phyloP scores from a whole-genome alignment of 345 rosid species.

The Linum lewisii region DNA sequence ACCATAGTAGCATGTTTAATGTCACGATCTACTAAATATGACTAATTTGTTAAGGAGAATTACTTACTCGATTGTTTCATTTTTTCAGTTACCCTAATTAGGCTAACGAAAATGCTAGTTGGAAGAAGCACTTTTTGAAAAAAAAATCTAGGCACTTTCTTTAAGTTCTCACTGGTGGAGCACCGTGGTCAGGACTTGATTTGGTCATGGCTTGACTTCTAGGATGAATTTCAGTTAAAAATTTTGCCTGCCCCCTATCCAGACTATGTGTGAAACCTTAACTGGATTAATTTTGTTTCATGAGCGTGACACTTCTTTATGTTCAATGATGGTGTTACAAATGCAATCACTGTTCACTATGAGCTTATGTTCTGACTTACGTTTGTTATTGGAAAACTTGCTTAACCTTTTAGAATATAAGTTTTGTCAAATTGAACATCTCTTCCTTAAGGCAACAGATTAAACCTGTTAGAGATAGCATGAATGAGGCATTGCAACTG shows the following conservation, averaged over 20 bases:
- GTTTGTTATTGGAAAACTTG: background rate
- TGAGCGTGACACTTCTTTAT: background rate
- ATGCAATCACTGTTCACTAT: background rate
- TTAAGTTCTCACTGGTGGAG: background rate
- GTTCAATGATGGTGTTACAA: background rate
- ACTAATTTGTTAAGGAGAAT: background rate
- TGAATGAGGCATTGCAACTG: conserved; percentile 82
- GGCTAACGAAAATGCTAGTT: background rate
- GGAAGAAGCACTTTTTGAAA: background rate
- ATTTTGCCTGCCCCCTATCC: background rate
- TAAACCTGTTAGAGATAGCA: conserved; percentile 90
- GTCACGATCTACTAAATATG: no score
- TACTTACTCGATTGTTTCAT: background rate
- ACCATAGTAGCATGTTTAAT: background rate
- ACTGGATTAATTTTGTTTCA: background rate
- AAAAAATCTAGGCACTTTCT: background rate
- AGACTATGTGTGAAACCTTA: background rate
- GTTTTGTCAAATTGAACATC: conserved; percentile 8
- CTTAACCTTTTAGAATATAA: conserved; percentile 5
- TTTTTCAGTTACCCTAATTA: background rate
- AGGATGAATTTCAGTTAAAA: background rate
- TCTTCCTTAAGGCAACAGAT: conserved; percentile 45
- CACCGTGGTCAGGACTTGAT: background rate
- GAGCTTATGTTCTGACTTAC: background rate
- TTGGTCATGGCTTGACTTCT: background rate